Evolutionary conservation across 2,329 filamentous ascomycete species (phyloP).

Genomic region (Xylaria sp.): DNA sequence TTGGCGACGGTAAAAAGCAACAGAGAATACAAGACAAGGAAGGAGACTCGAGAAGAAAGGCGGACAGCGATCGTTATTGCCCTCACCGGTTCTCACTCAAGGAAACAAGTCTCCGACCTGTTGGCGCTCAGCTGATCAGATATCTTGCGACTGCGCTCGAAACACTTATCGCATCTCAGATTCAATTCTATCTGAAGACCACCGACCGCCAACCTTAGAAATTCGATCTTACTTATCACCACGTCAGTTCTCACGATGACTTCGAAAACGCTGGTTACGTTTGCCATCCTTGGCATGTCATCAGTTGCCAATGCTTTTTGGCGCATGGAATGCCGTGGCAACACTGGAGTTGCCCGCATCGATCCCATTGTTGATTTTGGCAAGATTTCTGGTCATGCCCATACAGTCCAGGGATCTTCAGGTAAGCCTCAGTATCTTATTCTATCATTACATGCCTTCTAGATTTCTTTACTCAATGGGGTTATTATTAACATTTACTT

Average conservation of each 20-base stretch:
- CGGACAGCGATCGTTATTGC: background rate
- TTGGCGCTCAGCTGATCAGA: background rate
- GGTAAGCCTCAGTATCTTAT: constrained; percentile 65
- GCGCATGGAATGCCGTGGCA: constrained; percentile 86
- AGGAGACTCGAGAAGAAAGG: background rate
- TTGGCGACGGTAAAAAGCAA: constrained; percentile 8
- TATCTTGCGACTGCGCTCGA: background rate
- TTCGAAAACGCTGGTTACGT: constrained; percentile 42
- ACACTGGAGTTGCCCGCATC: constrained; percentile 75
- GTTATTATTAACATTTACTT: constrained; percentile 5
- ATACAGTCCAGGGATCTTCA: constrained; percentile 79
- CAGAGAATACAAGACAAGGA: background rate
- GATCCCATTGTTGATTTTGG: constrained; percentile 80
- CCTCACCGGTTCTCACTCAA: constrained; percentile 15
- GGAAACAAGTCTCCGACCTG: constrained; percentile 7
- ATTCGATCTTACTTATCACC: background rate
- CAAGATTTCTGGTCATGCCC: constrained; percentile 71
- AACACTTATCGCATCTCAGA: background rate
- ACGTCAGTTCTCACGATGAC: constrained; percentile 36
- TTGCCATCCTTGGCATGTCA: constrained; percentile 49
- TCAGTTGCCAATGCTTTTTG: constrained; percentile 75
- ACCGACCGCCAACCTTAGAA: background rate
- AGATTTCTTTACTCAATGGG: background rate
- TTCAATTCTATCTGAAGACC: background rate
- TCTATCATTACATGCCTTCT: background rate